These are phyloP conservation scores for Brasilioporus rufonigricans DNA, from an alignment of 768 basidiomycete genomes.

Conservation along the genomic window DNA sequence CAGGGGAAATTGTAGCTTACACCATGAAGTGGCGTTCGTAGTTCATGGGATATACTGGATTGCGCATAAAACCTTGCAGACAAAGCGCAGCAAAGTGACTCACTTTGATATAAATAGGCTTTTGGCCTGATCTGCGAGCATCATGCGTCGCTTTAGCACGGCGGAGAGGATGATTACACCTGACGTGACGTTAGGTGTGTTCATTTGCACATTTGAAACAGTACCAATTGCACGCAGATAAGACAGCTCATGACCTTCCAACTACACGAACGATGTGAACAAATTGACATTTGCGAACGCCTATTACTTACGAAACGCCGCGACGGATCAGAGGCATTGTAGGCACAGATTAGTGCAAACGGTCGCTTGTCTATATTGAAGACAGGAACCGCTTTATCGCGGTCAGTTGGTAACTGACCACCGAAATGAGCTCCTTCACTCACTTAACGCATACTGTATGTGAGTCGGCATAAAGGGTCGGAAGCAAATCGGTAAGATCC, in stretches of 20 bases:
- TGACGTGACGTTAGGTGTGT: constrained; percentile 15
- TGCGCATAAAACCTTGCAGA: constrained; percentile 5
- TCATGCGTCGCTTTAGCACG: constrained; percentile 89
- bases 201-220: neutral
- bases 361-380: constrained; percentile 92
- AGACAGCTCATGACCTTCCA: constrained; percentile 88
- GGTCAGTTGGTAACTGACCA: constrained; percentile 5
- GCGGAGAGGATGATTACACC: constrained; percentile 93
- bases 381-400: constrained; percentile 74
- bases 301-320: constrained; percentile 67
- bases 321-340: constrained; percentile 78
- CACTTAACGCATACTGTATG: constrained; percentile 87
- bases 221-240: constrained; percentile 87
- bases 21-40: constrained; percentile 90
- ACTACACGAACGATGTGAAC: constrained; percentile 37
- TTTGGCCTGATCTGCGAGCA: constrained; percentile 93
- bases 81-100: constrained; percentile 17
- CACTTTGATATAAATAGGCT: constrained; percentile 90
- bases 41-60: constrained; percentile 81
- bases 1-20: constrained; percentile 38
- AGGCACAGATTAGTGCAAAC: constrained; percentile 88
- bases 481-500: constrained; percentile 80
- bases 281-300: neutral
- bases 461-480: constrained; percentile 76
- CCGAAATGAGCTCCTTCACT: constrained; percentile 28